These are phyloP conservation scores for Capsicum chinense DNA, from an alignment of 257 asterid species.

Conservation along the genomic window DNA sequence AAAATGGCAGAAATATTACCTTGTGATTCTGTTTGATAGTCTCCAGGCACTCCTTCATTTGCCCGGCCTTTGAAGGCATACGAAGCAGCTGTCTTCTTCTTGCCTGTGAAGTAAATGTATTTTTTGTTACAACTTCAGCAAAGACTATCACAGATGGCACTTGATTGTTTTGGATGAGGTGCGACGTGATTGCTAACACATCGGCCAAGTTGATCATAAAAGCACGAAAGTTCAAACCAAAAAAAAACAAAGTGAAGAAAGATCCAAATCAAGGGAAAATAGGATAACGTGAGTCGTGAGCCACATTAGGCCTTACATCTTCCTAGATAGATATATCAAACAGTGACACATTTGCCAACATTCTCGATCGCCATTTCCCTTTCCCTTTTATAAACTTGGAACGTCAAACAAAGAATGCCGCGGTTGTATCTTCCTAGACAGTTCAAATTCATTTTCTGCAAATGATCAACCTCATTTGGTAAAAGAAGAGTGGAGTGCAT, in stretches of 20 bases:
- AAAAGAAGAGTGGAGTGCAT: neutral
- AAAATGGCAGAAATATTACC: conserved; percentile 45
- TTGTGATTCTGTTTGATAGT: conserved; percentile 76
- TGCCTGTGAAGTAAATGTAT: conserved; percentile 56
- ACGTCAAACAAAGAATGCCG: neutral
- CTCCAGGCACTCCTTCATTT: conserved; percentile 87
- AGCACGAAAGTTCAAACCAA: neutral
- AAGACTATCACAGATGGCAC: neutral
- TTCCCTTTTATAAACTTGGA: neutral
- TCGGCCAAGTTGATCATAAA: neutral
- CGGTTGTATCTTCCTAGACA: neutral
- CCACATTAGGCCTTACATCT: conserved; percentile 4
- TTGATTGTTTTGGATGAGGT: conserved; percentile 12
- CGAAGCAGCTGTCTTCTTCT: conserved; percentile 80
- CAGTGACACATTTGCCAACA: neutral
- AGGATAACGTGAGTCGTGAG: neutral
- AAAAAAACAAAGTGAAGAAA: neutral
- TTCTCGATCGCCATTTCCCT: neutral
- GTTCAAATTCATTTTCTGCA: neutral
- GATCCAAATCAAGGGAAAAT: neutral
- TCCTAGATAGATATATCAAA: neutral
- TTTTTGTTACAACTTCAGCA: neutral
- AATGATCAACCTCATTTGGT: neutral
- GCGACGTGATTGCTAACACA: neutral
- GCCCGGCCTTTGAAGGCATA: conserved; percentile 54